A percentile compares a stretch with the other conserved stretches of the same genome.
phyloP scores from a whole-genome alignment of 768 basidiomycete genomes.

The Chiua virens region DNA sequence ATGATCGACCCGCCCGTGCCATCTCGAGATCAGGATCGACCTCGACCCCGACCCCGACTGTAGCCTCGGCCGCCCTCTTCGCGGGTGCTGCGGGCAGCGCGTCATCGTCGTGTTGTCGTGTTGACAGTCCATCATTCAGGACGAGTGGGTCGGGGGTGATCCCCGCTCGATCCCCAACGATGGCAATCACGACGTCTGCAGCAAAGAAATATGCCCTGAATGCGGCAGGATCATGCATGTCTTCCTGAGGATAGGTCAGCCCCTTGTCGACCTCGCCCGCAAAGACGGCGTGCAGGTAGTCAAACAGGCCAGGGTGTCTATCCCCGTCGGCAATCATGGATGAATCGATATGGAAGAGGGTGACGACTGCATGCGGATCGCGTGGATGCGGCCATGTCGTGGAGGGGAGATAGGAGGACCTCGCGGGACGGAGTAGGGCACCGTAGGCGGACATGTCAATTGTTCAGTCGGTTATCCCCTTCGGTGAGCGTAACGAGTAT shows the following conservation, averaged over 20 bases:
- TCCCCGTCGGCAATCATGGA: constrained; percentile 13
- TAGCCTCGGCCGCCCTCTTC: neutral
- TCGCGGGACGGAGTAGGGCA: constrained; percentile 41
- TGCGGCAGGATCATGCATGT: constrained; percentile 44
- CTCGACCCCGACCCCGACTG: constrained; percentile 16
- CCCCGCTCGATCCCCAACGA: constrained; percentile 32
- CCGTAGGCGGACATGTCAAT: constrained; percentile 72
- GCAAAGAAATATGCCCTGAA: constrained; percentile 81
- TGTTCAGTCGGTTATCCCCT: neutral
- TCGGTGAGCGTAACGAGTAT: neutral
- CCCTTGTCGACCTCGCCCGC: constrained; percentile 75
- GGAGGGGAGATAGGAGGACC: constrained; percentile 38
- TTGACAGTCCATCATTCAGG: too few relatives aligned
- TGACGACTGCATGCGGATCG: constrained; percentile 18
- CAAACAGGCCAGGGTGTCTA: constrained; percentile 49
- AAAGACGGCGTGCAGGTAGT: constrained; percentile 63
- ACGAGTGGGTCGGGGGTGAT: neutral
- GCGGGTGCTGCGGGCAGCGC: neutral
- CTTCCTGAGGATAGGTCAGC: constrained; percentile 84
- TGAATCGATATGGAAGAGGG: constrained; percentile 39
- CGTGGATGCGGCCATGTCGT: constrained; percentile 46
- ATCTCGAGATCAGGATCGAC: constrained; percentile 38
- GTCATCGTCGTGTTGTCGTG: neutral
- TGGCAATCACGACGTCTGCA: constrained; percentile 71
- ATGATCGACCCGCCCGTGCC: constrained; percentile 50